Evolutionary conservation across 371 early-diverging fungal species (phyloP).

Genomic region (Syncephalis plumigaleata): DNA sequence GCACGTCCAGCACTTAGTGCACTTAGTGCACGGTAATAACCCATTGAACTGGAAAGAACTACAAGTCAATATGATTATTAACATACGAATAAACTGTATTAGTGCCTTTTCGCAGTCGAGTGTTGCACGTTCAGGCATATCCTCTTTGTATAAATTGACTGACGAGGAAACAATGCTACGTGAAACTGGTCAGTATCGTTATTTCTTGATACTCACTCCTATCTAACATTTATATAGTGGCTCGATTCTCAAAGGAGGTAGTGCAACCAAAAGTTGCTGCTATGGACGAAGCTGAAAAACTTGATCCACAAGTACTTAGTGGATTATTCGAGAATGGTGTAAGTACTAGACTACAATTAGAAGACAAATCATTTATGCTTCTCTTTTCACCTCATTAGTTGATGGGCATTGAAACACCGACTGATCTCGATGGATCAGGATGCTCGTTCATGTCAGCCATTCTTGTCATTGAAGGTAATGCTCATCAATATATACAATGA

Average conservation of each 20-base stretch:
- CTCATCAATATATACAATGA: not conserved
- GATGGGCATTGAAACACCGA: constrained; percentile 89
- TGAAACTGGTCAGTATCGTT: constrained; percentile 34
- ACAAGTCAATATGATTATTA: no score
- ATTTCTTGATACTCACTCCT: not conserved
- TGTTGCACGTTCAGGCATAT: constrained; percentile 19
- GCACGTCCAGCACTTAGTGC: no score
- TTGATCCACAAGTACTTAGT: constrained; percentile 64
- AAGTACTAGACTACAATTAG: constrained; percentile 12
- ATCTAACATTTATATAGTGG: constrained; percentile 24
- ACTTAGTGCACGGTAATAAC: no score
- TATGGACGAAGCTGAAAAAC: constrained; percentile 86
- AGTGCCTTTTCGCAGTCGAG: constrained; percentile 26
- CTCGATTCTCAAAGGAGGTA: constrained; percentile 68
- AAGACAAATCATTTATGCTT: not conserved
- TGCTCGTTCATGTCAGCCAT: constrained; percentile 88
- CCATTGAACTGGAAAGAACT: no score
- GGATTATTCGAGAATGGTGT: constrained; percentile 84
- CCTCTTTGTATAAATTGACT: constrained; percentile 21
- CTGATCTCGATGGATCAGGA: constrained; percentile 69
- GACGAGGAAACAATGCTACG: constrained; percentile 69
- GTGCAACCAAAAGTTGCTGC: constrained; percentile 72
- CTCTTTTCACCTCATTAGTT: constrained; percentile 26
- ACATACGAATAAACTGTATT: not conserved
- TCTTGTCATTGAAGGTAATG: constrained; percentile 62